Percentiles rank a stretch among this genome's conserved stretches.
Evolutionary conservation across 345 rosid genomes (phyloP).

Genomic region (Ricinus communis): DNA sequence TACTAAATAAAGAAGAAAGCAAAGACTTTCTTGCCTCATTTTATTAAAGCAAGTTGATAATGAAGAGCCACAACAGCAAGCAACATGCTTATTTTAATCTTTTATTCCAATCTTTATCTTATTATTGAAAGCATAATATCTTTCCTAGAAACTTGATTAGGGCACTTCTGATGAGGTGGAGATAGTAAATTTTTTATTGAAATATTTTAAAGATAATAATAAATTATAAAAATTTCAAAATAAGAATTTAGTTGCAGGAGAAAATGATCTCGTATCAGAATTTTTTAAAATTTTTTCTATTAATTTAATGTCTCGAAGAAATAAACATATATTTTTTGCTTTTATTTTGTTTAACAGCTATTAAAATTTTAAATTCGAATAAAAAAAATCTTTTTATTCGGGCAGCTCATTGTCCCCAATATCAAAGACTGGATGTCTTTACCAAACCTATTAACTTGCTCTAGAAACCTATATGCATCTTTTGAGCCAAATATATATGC

Average conservation of each 20-base stretch:
- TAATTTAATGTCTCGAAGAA: too few species aligned
- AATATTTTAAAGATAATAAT: too few species aligned
- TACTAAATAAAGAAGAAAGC: slow-evolving; percentile 9
- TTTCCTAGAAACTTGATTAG: slow-evolving; percentile 7
- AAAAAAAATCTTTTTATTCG: not conserved
- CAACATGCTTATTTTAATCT: slow-evolving; percentile 15
- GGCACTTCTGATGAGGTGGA: not conserved
- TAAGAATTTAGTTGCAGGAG: not conserved
- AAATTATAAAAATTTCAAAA: not conserved
- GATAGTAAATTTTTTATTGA: not conserved
- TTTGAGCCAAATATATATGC: too few species aligned
- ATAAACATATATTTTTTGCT: too few species aligned
- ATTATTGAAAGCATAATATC: slow-evolving; percentile 2
- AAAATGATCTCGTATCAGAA: too few species aligned
- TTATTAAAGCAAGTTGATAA: slow-evolving; percentile 37
- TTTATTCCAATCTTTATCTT: not conserved
- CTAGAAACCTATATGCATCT: too few species aligned
- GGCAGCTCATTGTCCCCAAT: not conserved
- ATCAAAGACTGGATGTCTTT: not conserved
- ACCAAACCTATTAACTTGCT: not conserved
- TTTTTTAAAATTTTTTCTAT: too few species aligned
- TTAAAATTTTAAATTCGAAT: too few species aligned
- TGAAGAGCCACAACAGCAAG: slow-evolving; percentile 24
- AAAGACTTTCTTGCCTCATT: slow-evolving; percentile 24
- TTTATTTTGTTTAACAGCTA: too few species aligned